Conservation (phyloP, 495 filamentous ascomycete genomes). For the Lasiosphaeria hispida region DNA sequence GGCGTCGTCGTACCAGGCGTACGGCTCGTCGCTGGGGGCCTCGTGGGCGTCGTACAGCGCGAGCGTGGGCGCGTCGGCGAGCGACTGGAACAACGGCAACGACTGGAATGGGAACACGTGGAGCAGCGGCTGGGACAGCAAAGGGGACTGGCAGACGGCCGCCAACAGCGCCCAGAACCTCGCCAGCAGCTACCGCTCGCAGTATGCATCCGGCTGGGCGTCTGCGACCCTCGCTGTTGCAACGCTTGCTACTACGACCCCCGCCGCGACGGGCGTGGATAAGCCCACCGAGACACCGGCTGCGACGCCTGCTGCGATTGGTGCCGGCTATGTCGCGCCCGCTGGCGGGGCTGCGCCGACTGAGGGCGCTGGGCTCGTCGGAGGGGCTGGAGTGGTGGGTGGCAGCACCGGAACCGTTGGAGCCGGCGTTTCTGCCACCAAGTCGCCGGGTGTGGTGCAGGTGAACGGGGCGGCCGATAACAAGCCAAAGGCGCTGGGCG, state of each 20-base stretch:
- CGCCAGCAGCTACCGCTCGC: slow-evolving; percentile 3
- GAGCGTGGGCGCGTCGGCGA: too few species aligned
- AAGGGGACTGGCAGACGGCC: slow-evolving; percentile 4
- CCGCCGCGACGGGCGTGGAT: background rate
- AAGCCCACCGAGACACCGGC: too few species aligned
- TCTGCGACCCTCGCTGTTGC: background rate
- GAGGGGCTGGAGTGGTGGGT: too few species aligned
- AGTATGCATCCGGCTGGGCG: background rate
- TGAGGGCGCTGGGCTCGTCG: too few species aligned
- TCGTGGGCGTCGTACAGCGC: background rate
- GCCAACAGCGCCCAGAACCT: slow-evolving; percentile 6
- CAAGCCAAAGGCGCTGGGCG: slow-evolving; percentile 4
- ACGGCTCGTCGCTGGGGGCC: slow-evolving; percentile 6
- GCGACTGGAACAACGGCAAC: too few species aligned
- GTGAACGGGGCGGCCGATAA: slow-evolving; percentile 12
- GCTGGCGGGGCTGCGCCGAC: too few species aligned
- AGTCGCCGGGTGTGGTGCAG: slow-evolving; percentile 12
- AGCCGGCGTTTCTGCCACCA: background rate
- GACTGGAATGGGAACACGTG: too few species aligned
- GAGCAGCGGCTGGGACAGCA: background rate
- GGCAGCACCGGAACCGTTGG: background rate
- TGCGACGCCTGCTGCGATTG: too few species aligned
- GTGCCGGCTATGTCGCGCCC: too few species aligned
- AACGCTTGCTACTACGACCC: background rate
- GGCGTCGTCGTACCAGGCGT: background rate